Conservation (phyloP, 2,329 filamentous ascomycete species). For the Claviceps africana region DNA sequence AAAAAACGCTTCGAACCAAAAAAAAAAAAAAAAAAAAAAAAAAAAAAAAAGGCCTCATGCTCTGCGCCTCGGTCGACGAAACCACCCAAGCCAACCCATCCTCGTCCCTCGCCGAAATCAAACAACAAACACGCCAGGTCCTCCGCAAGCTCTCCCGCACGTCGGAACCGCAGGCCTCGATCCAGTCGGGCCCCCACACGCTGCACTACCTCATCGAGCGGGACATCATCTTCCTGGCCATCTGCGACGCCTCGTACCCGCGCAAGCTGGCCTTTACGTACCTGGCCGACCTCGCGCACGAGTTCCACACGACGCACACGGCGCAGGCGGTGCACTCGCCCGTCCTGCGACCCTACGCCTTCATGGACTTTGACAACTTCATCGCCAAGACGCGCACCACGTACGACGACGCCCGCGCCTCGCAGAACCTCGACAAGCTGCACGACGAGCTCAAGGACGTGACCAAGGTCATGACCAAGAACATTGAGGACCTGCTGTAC, state of each 20-base stretch:
- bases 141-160: slow-evolving; percentile 78
- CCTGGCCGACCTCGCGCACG: slow-evolving; percentile 77
- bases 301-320: slow-evolving; percentile 81
- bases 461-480: slow-evolving; percentile 99
- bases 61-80: slow-evolving; percentile 89
- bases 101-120: slow-evolving; percentile 65
- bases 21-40: slow-evolving; percentile 21
- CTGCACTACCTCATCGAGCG: slow-evolving; percentile 81
- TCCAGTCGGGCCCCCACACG: slow-evolving; percentile 70
- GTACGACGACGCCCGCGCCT: slow-evolving; percentile 82
- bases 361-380: slow-evolving; percentile 96
- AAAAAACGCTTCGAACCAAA: too few relatives aligned
- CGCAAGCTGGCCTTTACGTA: slow-evolving; percentile 98
- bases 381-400: slow-evolving; percentile 85
- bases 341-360: slow-evolving; percentile 77
- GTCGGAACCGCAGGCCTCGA: slow-evolving; percentile 78
- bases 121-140: slow-evolving; percentile 80
- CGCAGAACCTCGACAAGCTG: slow-evolving; percentile 84
- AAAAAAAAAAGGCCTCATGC: slow-evolving; percentile 58
- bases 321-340: slow-evolving; percentile 58
- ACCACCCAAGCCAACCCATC: slow-evolving; percentile 19
- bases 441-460: slow-evolving; percentile 97
- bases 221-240: slow-evolving; percentile 80
- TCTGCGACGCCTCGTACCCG: slow-evolving; percentile 86
- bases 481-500: slow-evolving; percentile 95